Conservation (phyloP, 192 early-diverging fungal species). For the Coemansia biformis region DNA sequence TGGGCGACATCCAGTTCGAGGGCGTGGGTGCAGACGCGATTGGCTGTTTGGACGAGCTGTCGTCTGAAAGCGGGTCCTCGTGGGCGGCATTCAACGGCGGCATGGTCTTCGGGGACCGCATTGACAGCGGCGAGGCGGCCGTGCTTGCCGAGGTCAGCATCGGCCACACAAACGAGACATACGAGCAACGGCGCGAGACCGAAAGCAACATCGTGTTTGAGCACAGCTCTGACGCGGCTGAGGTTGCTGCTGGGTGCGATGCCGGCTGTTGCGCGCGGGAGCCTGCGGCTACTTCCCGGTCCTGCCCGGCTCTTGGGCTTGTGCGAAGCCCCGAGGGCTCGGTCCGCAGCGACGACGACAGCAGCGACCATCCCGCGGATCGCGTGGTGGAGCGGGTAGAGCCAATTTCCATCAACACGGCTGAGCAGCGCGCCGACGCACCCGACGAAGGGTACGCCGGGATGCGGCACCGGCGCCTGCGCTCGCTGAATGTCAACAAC, state of each 20-base stretch:
- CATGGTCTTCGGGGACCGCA: too few relatives aligned
- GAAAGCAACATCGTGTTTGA: constrained; percentile 29
- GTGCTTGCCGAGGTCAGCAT: too few relatives aligned
- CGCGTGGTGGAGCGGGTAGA: too few relatives aligned
- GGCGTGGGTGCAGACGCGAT: too few relatives aligned
- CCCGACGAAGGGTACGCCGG: not conserved
- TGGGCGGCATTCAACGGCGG: too few relatives aligned
- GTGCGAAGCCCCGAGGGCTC: not conserved
- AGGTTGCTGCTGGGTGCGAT: not conserved
- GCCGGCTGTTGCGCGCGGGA: not conserved
- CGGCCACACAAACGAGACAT: constrained; percentile 20
- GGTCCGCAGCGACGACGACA: too few relatives aligned
- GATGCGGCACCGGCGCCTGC: constrained; percentile 16
- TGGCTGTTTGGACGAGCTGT: too few relatives aligned
- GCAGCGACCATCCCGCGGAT: too few relatives aligned
- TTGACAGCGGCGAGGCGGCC: too few relatives aligned
- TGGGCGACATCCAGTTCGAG: too few relatives aligned
- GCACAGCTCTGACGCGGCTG: constrained; percentile 1
- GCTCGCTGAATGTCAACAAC: constrained; percentile 6
- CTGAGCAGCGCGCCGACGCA: too few relatives aligned
- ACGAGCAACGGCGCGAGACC: constrained; percentile 1
- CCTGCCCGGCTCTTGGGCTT: constrained; percentile 1
- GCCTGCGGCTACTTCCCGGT: not conserved
- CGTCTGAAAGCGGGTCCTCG: too few relatives aligned
- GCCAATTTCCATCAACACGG: constrained; percentile 12